These are phyloP conservation scores for Kondoa malvinella DNA, from an alignment of 768 basidiomycete species.

Conservation along the genomic window DNA sequence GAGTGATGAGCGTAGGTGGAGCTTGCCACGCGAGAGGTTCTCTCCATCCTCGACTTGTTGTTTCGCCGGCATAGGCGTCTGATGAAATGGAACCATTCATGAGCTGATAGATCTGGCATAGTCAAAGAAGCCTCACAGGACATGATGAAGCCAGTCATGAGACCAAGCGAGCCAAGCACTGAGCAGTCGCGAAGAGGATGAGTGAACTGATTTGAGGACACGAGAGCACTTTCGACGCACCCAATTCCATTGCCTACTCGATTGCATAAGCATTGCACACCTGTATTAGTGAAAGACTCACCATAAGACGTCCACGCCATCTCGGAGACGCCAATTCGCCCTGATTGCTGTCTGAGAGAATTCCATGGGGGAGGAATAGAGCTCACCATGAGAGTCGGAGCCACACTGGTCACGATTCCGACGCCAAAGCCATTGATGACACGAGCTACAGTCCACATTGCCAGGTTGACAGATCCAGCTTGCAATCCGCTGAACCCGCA, in stretches of 20 bases:
- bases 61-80: background rate
- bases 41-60: background rate
- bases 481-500: conserved; percentile 12
- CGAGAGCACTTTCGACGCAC: too few species aligned
- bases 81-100: background rate
- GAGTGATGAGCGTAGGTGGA: conserved; percentile 19
- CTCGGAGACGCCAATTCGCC: conserved; percentile 1
- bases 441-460: conserved; percentile 20
- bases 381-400: conserved; percentile 18
- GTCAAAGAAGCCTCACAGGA: conserved; percentile 16
- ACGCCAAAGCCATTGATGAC: conserved; percentile 25
- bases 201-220: conserved; percentile 20
- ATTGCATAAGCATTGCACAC: too few species aligned
- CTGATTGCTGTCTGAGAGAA: too few species aligned
- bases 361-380: too few species aligned
- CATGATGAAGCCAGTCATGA: background rate
- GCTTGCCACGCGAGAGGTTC: conserved; percentile 23
- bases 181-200: conserved; percentile 23
- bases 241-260: conserved; percentile 20
- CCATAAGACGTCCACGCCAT: conserved; percentile 23
- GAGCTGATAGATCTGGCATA: conserved; percentile 11
- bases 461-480: conserved; percentile 19
- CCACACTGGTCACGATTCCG: conserved; percentile 24
- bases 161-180: conserved; percentile 20
- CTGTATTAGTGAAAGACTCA: too few species aligned